Evolutionary conservation across 306 rosid genomes (phyloP), one percentile per base, ranked within the genome.

Genomic region (Medicago ruthenica): DNA sequence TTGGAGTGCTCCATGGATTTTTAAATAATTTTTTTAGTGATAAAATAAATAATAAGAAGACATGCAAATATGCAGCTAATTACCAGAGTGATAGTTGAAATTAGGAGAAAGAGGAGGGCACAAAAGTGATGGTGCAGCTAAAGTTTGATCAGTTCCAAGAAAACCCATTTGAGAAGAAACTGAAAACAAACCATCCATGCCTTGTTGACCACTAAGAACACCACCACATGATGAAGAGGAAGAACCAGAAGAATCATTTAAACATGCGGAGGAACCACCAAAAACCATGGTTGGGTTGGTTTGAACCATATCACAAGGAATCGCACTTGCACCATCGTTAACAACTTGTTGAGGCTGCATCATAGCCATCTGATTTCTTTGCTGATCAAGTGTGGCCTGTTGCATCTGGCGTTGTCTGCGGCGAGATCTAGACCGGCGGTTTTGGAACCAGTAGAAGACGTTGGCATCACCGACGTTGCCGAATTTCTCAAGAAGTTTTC

Each of bases 401-500:
- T 85, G 90, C 71, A 90, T 37, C 92, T 92, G 99, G 9, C 99
- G 90, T 57, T 92, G 99, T 40, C 99, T 95, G 80, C 99, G 97
- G 68, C 97, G 94, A 12, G 98, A 90, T 80, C 98, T 77, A 1
- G 98, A 95, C 1, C 98, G 90, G 2, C 99, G 92, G 83, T 95
- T 95, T 71, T 95, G 99, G 74, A 95, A 95, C 99, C 97, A 95
- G 88, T 95, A 95, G 75, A 95, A 95, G 77, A 95, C 97, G 75
- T 95, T 95, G 21, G 97, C 97, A 14, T 95, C 97, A 0, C 93
- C 97, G 0, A 95, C 97, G 0, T 89, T 11, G 10, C 99, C 99
- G 45, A 95, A 95, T 80, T 86, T 95, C 87, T 95, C 93, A 0
- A 95, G 96, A 12, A 95, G 70, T 71, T 86, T 89, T 24, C 97